Evolutionary conservation across 1,139 yeast species (phyloP).

Genomic region (Taiozyma sp.): DNA sequence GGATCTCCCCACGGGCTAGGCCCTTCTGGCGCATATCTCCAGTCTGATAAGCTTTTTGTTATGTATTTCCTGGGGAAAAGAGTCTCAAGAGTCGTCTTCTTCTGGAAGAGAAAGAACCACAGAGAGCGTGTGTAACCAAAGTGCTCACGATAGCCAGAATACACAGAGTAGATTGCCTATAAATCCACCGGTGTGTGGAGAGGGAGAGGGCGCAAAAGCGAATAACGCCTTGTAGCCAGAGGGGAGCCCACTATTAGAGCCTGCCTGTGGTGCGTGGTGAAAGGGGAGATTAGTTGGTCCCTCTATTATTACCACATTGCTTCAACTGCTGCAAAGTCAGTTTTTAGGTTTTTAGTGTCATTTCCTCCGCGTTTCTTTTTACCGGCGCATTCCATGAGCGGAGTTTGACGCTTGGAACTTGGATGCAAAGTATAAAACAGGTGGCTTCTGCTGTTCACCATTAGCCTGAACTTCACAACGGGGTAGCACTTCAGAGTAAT

Average conservation of each 20-base stretch:
- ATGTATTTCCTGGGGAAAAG: too few relatives aligned
- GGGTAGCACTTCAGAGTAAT: background rate
- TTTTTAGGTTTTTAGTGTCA: background rate
- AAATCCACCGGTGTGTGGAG: too few relatives aligned
- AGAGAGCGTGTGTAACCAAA: too few relatives aligned
- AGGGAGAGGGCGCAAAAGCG: too few relatives aligned
- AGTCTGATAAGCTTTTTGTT: too few relatives aligned
- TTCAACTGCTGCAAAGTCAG: background rate
- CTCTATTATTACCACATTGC: background rate
- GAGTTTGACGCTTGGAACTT: background rate
- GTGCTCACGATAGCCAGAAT: too few relatives aligned
- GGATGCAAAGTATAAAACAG: background rate
- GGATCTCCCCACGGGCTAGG: too few relatives aligned
- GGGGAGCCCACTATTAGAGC: background rate
- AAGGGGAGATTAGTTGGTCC: background rate
- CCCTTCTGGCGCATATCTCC: too few relatives aligned
- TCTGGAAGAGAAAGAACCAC: too few relatives aligned
- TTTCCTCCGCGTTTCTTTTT: background rate
- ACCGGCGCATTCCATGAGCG: background rate
- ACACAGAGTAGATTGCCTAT: too few relatives aligned
- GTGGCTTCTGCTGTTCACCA: background rate
- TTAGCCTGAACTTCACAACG: too few relatives aligned
- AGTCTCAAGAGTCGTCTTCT: too few relatives aligned
- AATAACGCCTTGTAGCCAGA: background rate
- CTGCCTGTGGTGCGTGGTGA: background rate